These are phyloP conservation scores for Obelidium mucronatum DNA, from an alignment of 192 early-diverging fungal genomes.

Conservation along the genomic window DNA sequence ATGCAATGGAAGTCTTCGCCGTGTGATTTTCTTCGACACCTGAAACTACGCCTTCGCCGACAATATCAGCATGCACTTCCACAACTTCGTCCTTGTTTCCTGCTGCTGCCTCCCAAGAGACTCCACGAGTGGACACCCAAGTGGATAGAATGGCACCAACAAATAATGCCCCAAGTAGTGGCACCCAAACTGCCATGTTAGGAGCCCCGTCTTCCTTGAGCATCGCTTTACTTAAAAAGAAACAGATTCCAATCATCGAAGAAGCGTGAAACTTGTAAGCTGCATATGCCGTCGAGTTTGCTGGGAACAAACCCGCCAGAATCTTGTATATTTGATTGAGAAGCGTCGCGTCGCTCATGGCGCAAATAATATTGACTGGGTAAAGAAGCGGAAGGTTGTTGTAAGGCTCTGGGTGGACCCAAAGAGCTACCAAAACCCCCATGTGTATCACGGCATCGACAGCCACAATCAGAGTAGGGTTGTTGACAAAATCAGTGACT, in stretches of 20 bases:
- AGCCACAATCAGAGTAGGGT: constrained; percentile 16
- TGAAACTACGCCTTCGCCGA: background rate
- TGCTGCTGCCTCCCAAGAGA: background rate
- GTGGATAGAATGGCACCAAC: constrained; percentile 1
- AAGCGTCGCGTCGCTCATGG: constrained; percentile 21
- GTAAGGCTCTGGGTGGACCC: background rate
- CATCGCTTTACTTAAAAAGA: constrained; percentile 29
- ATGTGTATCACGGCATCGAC: constrained; percentile 12
- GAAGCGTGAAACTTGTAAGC: constrained; percentile 28
- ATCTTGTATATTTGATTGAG: constrained; percentile 37
- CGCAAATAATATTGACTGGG: constrained; percentile 24
- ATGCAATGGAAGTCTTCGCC: background rate
- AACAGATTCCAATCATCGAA: constrained; percentile 22
- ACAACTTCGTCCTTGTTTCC: background rate
- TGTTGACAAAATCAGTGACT: constrained; percentile 24
- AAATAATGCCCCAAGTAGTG: constrained; percentile 4
- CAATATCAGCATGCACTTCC: background rate
- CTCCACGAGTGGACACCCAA: background rate
- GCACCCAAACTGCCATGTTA: constrained; percentile 13
- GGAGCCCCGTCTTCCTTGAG: background rate
- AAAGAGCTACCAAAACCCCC: constrained; percentile 14
- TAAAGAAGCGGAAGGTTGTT: constrained; percentile 21
- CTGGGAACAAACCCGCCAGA: constrained; percentile 26
- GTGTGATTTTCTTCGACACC: background rate
- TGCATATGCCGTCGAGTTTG: constrained; percentile 22